Conservation (phyloP, 2,329 filamentous ascomycete species). For the Alternaria gaisen region DNA sequence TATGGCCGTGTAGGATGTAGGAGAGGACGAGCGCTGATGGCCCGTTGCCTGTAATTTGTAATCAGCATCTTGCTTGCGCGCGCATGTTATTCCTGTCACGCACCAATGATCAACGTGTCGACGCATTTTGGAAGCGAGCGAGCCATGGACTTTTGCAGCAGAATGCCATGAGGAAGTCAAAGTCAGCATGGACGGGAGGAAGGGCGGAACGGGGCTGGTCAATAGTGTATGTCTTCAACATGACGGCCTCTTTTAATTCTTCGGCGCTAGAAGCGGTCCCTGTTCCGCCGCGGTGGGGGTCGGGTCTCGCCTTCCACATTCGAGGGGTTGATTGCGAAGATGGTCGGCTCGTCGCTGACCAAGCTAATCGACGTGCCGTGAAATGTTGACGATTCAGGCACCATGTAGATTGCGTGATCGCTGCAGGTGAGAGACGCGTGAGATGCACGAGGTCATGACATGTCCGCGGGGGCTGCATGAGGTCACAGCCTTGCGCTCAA, state of each 20-base stretch:
- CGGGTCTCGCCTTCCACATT: slow-evolving; percentile 36
- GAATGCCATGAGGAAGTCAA: slow-evolving; percentile 42
- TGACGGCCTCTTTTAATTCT: slow-evolving; percentile 41
- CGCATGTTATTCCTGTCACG: background rate
- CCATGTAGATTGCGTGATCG: slow-evolving; percentile 17
- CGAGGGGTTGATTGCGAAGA: slow-evolving; percentile 21
- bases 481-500: slow-evolving; percentile 21
- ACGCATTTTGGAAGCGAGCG: slow-evolving; percentile 47
- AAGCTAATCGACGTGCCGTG: slow-evolving; percentile 11
- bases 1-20: slow-evolving; percentile 69
- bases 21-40: slow-evolving; percentile 69
- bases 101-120: slow-evolving; percentile 54
- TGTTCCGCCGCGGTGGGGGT: slow-evolving; percentile 23
- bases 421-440: slow-evolving; percentile 24
- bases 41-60: slow-evolving; percentile 62
- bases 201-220: slow-evolving; percentile 24
- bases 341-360: slow-evolving; percentile 18
- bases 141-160: slow-evolving; percentile 49
- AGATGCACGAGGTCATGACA: slow-evolving; percentile 22
- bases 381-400: background rate
- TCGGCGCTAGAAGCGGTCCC: slow-evolving; percentile 39
- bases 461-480: slow-evolving; percentile 27
- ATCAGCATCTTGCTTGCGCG: slow-evolving; percentile 28
- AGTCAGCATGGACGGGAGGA: slow-evolving; percentile 14
- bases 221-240: slow-evolving; percentile 42